Percentiles rank a stretch among this genome's conserved stretches.
These are phyloP conservation scores for Leccinum broughii DNA, from an alignment of 768 basidiomycete genomes.

Conservation along the genomic window DNA sequence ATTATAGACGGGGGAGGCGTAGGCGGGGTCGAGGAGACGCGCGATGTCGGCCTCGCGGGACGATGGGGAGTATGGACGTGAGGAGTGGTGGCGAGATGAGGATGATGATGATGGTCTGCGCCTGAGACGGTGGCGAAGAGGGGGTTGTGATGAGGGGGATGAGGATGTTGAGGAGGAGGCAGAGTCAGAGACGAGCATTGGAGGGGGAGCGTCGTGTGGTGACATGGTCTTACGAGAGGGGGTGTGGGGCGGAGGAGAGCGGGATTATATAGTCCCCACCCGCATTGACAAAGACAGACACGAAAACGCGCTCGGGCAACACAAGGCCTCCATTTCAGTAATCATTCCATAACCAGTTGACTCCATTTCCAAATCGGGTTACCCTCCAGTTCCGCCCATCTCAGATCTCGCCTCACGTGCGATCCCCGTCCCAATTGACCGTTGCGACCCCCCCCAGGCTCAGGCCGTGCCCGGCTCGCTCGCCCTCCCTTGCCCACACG, in stretches of 20 bases:
- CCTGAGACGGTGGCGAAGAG: constrained; percentile 24
- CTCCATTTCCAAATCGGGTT: constrained; percentile 18
- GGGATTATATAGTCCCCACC: constrained; percentile 33
- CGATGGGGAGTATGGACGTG: constrained; percentile 37
- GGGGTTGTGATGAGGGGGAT: constrained; percentile 17
- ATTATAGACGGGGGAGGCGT: constrained; percentile 40
- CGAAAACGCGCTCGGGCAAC: constrained; percentile 28
- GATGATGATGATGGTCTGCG: constrained; percentile 31
- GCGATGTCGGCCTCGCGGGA: constrained; percentile 53
- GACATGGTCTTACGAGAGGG: constrained; percentile 1
- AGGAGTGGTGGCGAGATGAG: constrained; percentile 22
- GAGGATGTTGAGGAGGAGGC: constrained; percentile 21
- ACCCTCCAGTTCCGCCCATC: constrained; percentile 21
- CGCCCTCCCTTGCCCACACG: constrained; percentile 21
- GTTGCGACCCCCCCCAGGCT: neutral
- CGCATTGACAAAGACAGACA: constrained; percentile 30
- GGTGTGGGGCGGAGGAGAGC: constrained; percentile 18
- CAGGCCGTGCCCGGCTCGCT: constrained; percentile 14
- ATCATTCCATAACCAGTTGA: constrained; percentile 29
- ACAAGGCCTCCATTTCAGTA: constrained; percentile 28
- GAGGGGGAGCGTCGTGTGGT: constrained; percentile 8
- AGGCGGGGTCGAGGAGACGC: constrained; percentile 65
- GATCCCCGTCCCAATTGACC: constrained; percentile 12
- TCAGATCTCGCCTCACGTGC: constrained; percentile 34
- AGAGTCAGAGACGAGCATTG: constrained; percentile 23